Evolutionary conservation across 2,329 filamentous ascomycete genomes (phyloP).

Genomic region (Colletotrichum caudatum): DNA sequence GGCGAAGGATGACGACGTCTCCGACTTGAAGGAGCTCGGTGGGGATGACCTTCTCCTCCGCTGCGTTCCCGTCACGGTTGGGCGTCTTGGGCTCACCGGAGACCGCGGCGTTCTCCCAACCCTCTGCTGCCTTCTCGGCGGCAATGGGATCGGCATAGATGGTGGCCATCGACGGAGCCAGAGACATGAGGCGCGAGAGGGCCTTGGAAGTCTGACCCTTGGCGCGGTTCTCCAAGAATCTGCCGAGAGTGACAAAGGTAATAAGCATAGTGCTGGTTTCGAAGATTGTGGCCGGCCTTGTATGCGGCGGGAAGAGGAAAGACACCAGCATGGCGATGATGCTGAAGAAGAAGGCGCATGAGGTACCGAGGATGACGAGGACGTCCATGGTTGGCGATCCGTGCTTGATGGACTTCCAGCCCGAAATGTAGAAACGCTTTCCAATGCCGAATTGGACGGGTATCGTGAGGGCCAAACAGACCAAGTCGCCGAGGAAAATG

Average conservation of each 20-base stretch:
- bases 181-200: conserved; percentile 91
- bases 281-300: conserved; percentile 88
- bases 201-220: conserved; percentile 98
- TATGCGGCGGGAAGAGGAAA: conserved; percentile 79
- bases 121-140: conserved; percentile 88
- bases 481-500: conserved; percentile 87
- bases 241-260: conserved; percentile 91
- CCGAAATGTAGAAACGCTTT: conserved; percentile 90
- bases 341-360: conserved; percentile 96
- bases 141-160: conserved; percentile 97
- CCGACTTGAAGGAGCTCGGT: conserved; percentile 95
- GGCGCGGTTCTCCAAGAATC: conserved; percentile 92
- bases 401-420: conserved; percentile 94
- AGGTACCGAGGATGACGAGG: conserved; percentile 91
- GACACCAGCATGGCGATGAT: conserved; percentile 88
- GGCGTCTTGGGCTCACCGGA: conserved; percentile 60
- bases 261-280: conserved; percentile 99
- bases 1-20: conserved; percentile 91
- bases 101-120: conserved; percentile 68
- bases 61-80: conserved; percentile 66
- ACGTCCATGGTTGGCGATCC: conserved; percentile 97
- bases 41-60: conserved; percentile 88
- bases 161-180: conserved; percentile 95
- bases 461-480: conserved; percentile 86
- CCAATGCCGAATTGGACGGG: conserved; percentile 98